A percentile compares a stretch with the other conserved stretches of the same genome.
Evolutionary conservation across 257 asterid genomes (phyloP).

Genomic region (Solanum rostratum): DNA sequence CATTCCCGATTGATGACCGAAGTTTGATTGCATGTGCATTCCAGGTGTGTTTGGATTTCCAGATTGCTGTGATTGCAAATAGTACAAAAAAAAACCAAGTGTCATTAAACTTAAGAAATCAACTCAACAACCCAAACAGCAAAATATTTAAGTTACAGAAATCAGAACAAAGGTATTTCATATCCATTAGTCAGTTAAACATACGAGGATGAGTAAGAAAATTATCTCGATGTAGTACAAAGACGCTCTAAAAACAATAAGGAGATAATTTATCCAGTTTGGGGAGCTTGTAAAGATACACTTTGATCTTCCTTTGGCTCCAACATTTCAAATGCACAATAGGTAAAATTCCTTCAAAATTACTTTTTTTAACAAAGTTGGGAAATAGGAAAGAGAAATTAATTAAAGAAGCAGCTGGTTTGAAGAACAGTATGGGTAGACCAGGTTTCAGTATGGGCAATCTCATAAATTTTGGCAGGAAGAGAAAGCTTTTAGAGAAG

Average conservation of each 20-base stretch:
- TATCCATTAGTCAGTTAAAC: neutral
- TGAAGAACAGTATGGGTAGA: neutral
- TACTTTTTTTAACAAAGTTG: neutral
- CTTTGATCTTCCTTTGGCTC: neutral
- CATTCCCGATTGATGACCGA: conserved; percentile 54
- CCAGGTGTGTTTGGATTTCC: conserved; percentile 71
- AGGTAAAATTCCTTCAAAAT: neutral
- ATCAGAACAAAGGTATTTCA: neutral
- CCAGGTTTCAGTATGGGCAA: neutral
- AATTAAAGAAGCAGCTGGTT: neutral
- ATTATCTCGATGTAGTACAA: neutral
- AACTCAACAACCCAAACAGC: neutral
- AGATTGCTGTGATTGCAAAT: conserved; percentile 28
- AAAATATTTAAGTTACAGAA: neutral
- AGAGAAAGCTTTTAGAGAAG: neutral
- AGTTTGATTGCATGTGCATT: conserved; percentile 46
- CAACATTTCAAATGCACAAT: neutral
- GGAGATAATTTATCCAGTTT: neutral
- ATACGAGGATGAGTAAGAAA: neutral
- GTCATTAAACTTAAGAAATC: neutral
- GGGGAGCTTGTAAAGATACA: neutral
- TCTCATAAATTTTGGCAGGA: neutral
- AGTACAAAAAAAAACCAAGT: neutral
- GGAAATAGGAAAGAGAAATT: neutral
- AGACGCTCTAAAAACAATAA: neutral